Percentiles rank a stretch among this genome's conserved stretches.
These are phyloP conservation scores for Plasmodium knowlesi DNA, from an alignment of 169 alveolate species.

Conservation along the genomic window DNA sequence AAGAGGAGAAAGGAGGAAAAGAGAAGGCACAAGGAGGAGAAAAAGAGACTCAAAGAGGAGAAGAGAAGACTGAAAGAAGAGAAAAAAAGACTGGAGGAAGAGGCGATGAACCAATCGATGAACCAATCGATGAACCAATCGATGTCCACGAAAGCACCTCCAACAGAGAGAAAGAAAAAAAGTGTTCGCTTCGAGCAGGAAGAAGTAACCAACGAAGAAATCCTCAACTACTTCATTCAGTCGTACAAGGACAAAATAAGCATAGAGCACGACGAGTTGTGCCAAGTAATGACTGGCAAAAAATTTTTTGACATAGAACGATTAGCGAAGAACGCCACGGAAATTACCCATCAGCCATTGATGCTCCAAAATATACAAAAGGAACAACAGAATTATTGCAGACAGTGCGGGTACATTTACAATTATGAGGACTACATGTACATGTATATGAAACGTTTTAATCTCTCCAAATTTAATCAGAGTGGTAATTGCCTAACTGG, in stretches of 20 bases:
- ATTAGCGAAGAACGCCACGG: slow-evolving; percentile 54
- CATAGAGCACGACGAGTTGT: slow-evolving; percentile 66
- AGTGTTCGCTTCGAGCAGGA: slow-evolving; percentile 32
- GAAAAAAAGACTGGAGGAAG: neutral
- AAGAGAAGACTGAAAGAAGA: neutral
- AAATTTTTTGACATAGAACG: slow-evolving; percentile 56
- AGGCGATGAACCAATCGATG: neutral
- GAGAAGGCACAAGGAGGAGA: neutral
- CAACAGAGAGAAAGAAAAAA: neutral
- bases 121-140: neutral
- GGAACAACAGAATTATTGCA: slow-evolving; percentile 46
- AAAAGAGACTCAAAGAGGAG: neutral
- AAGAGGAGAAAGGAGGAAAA: neutral
- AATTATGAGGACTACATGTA: slow-evolving; percentile 69
- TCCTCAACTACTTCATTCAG: slow-evolving; percentile 38
- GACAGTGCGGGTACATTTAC: slow-evolving; percentile 61
- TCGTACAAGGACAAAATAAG: slow-evolving; percentile 25
- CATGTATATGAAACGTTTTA: slow-evolving; percentile 34
- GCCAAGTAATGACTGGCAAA: slow-evolving; percentile 73
- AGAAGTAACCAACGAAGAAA: slow-evolving; percentile 17
- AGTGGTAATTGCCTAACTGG: neutral
- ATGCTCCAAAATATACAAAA: slow-evolving; percentile 54
- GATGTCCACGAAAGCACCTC: neutral
- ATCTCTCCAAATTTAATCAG: neutral
- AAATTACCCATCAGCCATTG: slow-evolving; percentile 16